phyloP scores from a whole-genome alignment of 2,329 filamentous ascomycete species.

The Fusarium sp. region DNA sequence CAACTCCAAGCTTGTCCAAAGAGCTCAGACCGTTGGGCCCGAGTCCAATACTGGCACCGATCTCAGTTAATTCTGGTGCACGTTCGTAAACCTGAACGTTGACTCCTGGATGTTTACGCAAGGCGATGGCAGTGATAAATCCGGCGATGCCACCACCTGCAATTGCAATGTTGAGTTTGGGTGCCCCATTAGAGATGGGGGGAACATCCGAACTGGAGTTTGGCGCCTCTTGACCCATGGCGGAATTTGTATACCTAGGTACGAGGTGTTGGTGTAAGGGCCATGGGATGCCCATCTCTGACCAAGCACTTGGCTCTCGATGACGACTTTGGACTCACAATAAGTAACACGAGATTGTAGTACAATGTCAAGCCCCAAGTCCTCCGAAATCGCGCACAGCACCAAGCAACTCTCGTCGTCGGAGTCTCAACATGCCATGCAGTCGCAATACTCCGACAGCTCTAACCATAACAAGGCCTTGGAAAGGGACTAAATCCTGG shows the following conservation, averaged over 20 bases:
- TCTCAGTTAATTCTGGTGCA: neutral
- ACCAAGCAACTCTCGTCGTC: neutral
- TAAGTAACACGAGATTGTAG: neutral
- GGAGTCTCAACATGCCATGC: neutral
- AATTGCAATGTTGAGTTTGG: neutral
- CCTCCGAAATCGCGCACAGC: neutral
- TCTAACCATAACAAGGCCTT: neutral
- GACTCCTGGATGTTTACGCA: neutral
- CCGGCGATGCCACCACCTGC: neutral
- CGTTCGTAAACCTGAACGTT: neutral
- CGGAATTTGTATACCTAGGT: neutral
- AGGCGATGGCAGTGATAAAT: neutral
- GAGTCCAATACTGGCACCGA: neutral
- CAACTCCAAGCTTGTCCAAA: neutral
- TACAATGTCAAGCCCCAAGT: neutral
- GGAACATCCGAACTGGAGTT: neutral
- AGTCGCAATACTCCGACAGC: constrained; percentile 1
- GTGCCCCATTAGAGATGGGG: neutral
- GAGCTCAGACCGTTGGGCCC: neutral
- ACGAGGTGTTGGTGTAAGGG: neutral
- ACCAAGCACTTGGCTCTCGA: neutral
- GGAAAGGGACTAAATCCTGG: neutral
- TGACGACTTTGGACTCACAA: neutral
- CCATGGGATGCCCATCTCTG: neutral
- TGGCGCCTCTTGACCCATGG: neutral